phyloP scores from a whole-genome alignment of 177 flowering plant genomes.

The Vitis hybrid region DNA sequence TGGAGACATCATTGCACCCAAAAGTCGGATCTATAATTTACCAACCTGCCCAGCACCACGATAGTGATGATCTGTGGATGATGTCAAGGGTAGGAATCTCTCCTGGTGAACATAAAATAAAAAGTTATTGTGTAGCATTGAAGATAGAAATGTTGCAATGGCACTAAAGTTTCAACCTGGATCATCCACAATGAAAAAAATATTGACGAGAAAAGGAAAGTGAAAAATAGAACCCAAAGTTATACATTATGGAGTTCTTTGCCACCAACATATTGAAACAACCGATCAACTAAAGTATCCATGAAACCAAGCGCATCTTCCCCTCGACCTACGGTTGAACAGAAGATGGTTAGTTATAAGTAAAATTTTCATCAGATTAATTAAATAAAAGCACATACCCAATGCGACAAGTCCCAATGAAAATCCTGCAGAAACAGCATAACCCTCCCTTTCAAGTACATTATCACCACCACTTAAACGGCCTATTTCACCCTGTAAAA shows the following conservation, averaged over 20 bases:
- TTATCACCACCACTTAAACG: conserved; percentile 96
- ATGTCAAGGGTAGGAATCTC: conserved; percentile 27
- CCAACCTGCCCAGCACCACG: conserved; percentile 64
- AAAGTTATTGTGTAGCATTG: background rate
- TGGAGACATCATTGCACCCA: no score
- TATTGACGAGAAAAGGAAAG: background rate
- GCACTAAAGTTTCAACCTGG: background rate
- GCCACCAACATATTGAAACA: conserved; percentile 79
- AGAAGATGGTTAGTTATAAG: conserved; percentile 12
- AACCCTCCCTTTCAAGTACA: conserved; percentile 98
- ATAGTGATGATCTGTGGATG: conserved; percentile 47
- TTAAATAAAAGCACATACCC: conserved; percentile 43
- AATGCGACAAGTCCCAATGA: conserved; percentile 85
- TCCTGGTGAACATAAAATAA: conserved; percentile 39
- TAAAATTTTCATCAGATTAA: conserved; percentile 2
- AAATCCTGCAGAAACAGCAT: conserved; percentile 97
- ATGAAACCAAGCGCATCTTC: conserved; percentile 67
- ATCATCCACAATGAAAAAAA: background rate
- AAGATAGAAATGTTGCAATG: background rate
- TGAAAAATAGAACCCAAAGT: background rate
- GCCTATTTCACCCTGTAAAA: conserved; percentile 80
- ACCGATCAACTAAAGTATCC: conserved; percentile 67
- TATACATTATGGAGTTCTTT: conserved; percentile 59
- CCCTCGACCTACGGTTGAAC: conserved; percentile 70
- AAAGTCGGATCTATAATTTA: background rate